These are phyloP conservation scores for Udeniomyces megalosporus DNA, from an alignment of 768 basidiomycete genomes.

Conservation along the genomic window DNA sequence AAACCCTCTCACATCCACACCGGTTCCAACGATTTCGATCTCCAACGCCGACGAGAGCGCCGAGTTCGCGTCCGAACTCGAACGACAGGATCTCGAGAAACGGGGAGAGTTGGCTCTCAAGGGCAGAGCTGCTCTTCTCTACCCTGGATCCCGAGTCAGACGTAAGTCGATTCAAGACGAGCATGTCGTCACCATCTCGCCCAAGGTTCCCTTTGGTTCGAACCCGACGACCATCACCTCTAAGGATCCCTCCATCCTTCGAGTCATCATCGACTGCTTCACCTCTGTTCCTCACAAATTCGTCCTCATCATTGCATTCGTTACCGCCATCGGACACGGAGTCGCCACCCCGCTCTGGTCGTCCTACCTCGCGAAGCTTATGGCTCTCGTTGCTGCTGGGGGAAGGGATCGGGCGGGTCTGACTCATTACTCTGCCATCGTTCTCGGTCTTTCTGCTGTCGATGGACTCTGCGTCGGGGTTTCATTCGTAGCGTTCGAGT, in stretches of 20 bases:
- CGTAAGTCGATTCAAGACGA: not conserved
- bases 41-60: not conserved
- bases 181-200: not conserved
- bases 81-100: not conserved
- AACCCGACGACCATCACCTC: not conserved
- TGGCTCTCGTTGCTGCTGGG: conserved; percentile 35
- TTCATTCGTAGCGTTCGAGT: conserved; percentile 71
- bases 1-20: not conserved
- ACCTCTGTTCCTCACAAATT: conserved; percentile 61
- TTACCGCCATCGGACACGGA: conserved; percentile 55
- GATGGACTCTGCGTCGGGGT: conserved; percentile 60
- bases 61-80: conserved; percentile 6
- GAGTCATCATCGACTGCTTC: conserved; percentile 34
- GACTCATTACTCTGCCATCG: conserved; percentile 23
- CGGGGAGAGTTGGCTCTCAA: conserved; percentile 5
- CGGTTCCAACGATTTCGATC: not conserved
- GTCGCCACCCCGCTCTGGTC: conserved; percentile 85
- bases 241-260: conserved; percentile 17
- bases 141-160: conserved; percentile 9
- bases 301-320: conserved; percentile 50
- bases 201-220: not conserved
- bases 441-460: conserved; percentile 51
- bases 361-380: conserved; percentile 62
- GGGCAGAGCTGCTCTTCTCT: conserved; percentile 7
- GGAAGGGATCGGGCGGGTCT: conserved; percentile 22